Conservation (phyloP, 768 basidiomycete genomes). For the Strobilomyces dryophilus region DNA sequence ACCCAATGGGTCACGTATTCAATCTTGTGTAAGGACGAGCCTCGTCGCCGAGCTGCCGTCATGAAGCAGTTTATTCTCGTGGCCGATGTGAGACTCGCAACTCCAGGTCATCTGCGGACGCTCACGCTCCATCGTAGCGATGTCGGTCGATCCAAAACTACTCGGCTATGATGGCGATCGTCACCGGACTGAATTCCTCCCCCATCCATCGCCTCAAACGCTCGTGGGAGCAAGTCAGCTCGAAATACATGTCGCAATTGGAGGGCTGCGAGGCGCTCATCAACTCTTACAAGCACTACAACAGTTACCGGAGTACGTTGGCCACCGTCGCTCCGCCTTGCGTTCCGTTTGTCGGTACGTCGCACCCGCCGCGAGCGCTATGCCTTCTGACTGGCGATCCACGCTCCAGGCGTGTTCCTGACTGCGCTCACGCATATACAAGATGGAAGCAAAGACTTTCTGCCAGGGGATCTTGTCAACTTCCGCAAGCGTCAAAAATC, state of each 20-base stretch:
- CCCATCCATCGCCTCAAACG: slow-evolving; percentile 62
- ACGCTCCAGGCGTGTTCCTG: slow-evolving; percentile 48
- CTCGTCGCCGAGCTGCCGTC: slow-evolving; percentile 53
- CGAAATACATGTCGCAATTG: slow-evolving; percentile 45
- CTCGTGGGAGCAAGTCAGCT: slow-evolving; percentile 56
- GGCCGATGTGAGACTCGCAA: slow-evolving; percentile 48
- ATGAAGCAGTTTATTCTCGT: slow-evolving; percentile 67
- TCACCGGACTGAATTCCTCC: slow-evolving; percentile 64
- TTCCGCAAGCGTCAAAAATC: slow-evolving; percentile 53
- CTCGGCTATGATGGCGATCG: slow-evolving; percentile 62
- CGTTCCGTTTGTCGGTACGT: slow-evolving; percentile 65
- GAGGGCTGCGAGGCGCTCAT: slow-evolving; percentile 54
- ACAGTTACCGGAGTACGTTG: slow-evolving; percentile 53
- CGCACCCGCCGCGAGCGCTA: neutral
- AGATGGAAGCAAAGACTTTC: slow-evolving; percentile 53
- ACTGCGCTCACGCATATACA: slow-evolving; percentile 59
- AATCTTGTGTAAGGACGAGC: slow-evolving; percentile 52
- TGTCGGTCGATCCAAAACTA: slow-evolving; percentile 64
- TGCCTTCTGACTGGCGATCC: slow-evolving; percentile 3
- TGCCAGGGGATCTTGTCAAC: slow-evolving; percentile 48
- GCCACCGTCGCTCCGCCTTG: slow-evolving; percentile 58
- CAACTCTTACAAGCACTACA: slow-evolving; percentile 66
- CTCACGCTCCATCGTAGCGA: slow-evolving; percentile 36
- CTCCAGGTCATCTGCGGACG: neutral
- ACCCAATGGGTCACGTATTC: slow-evolving; percentile 60